Base-by-base conservation (phyloP, 2,329 filamentous ascomycete species). In the Ascomycota sp. region DNA sequence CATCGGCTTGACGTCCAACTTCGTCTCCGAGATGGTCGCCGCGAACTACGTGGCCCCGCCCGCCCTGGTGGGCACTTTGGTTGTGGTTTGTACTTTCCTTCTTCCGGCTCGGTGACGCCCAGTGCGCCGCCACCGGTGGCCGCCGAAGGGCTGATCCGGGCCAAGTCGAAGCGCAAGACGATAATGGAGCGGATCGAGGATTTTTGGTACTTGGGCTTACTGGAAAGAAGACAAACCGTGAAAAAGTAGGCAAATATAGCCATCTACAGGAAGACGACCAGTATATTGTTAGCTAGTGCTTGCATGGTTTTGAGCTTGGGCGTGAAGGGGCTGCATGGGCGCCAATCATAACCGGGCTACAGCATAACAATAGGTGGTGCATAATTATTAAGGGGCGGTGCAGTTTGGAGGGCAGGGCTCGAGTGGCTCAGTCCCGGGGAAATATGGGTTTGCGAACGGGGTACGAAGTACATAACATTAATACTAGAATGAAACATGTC, bases 1-100 rank as follows among this genome's bases (percentile, higher is more conserved):
- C 39, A 75, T 92, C 38, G 81, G 82, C 27, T 69, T 93, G 49
- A 72, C 72, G 1, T 69, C 76, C 43, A 82, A 85, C 52, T 91
- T 93, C 52, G 74, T 92, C 43, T 63, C 72, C 17, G 65, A 79
- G 41, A 82, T 91, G 47, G 69, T 81, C 27, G 56, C 61, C 26
- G 65, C 61, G 15, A 64, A 73, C 37, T 65, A 74, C 32, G 61
- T 66, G 20, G 70, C 77, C 0, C 79, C 82, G 0, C 59, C 68
- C 30, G 70, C 83, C 28, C 61, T 94, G 15, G 67, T 92, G 20
- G 81, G 73, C 20, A 82, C 80, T 3, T 63, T 93, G 37, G 69
- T 69, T 35, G 69, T 92, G 39, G 83, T 92, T 66, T 45, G 79
- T 67, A 7, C 11, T n/a, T 12, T 1, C 2, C 11, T 12, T 30